Conservation (phyloP, 2,329 filamentous ascomycete species). For the Aspergillus bombycis region DNA sequence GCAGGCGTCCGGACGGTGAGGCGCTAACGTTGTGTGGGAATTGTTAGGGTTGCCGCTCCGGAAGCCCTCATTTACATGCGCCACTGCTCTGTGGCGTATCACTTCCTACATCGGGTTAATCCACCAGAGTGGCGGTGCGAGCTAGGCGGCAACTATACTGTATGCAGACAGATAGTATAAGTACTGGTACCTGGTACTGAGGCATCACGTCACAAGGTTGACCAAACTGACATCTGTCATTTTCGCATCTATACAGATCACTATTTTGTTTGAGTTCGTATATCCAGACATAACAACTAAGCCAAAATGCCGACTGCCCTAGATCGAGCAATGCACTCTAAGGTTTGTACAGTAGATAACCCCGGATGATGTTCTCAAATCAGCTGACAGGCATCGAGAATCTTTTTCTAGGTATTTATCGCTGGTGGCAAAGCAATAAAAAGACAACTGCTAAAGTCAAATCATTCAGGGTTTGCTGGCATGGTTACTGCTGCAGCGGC, state of each 20-base stretch:
- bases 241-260: neutral
- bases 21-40: slow-evolving; percentile 21
- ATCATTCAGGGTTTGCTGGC: slow-evolving; percentile 70
- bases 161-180: neutral
- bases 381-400: slow-evolving; percentile 54
- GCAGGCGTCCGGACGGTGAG: slow-evolving; percentile 8
- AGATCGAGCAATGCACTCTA: slow-evolving; percentile 70
- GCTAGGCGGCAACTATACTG: slow-evolving; percentile 12
- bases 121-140: slow-evolving; percentile 13
- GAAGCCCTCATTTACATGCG: slow-evolving; percentile 14
- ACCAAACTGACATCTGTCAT: neutral
- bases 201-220: neutral
- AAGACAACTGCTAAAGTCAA: slow-evolving; percentile 25
- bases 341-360: slow-evolving; percentile 52
- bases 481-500: slow-evolving; percentile 78
- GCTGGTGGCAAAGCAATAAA: neutral
- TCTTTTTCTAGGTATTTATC: slow-evolving; percentile 64
- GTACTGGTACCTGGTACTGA: neutral
- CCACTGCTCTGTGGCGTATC: neutral
- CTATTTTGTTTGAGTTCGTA: neutral
- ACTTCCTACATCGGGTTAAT: neutral
- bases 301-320: slow-evolving; percentile 68
- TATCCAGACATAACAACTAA: neutral
- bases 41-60: slow-evolving; percentile 16
- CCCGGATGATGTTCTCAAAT: neutral